Conservation (phyloP, 495 filamentous ascomycete species). For the Tuber brumale region DNA sequence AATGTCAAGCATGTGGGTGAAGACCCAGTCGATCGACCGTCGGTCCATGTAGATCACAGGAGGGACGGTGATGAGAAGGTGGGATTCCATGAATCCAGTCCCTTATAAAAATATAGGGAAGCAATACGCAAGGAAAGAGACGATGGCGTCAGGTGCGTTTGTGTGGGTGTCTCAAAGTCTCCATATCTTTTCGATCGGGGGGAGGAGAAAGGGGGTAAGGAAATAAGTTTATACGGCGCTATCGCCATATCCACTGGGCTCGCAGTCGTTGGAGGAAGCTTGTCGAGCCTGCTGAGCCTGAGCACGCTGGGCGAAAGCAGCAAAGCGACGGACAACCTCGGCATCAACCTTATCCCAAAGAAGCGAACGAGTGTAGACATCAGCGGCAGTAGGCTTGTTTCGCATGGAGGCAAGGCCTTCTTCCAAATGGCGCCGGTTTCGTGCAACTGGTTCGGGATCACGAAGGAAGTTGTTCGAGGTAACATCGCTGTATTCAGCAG, state of each 20-base stretch:
- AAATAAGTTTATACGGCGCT: conserved; percentile 28
- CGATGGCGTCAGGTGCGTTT: conserved; percentile 31
- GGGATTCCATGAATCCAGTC: neutral
- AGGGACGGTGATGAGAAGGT: conserved; percentile 10
- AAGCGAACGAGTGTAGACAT: conserved; percentile 86
- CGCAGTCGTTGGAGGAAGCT: conserved; percentile 33
- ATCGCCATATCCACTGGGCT: conserved; percentile 40
- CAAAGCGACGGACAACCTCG: conserved; percentile 88
- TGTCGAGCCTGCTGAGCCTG: conserved; percentile 34
- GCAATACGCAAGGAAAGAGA: conserved; percentile 33
- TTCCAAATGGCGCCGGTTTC: conserved; percentile 64
- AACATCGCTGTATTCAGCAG: conserved; percentile 83
- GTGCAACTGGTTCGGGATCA: conserved; percentile 48
- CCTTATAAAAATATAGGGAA: conserved; percentile 14
- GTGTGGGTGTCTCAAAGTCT: conserved; percentile 24
- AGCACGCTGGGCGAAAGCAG: conserved; percentile 61
- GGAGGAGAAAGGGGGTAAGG: conserved; percentile 11
- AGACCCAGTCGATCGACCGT: conserved; percentile 26
- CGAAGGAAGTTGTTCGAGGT: conserved; percentile 63
- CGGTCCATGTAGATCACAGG: conserved; percentile 15
- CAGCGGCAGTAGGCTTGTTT: conserved; percentile 61
- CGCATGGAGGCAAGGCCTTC: conserved; percentile 78
- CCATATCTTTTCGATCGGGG: conserved; percentile 18
- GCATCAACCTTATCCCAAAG: conserved; percentile 90
- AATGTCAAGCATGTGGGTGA: conserved; percentile 40